These are phyloP conservation scores for Agrocybe chaxingu DNA, from an alignment of 768 basidiomycete species.

Conservation along the genomic window DNA sequence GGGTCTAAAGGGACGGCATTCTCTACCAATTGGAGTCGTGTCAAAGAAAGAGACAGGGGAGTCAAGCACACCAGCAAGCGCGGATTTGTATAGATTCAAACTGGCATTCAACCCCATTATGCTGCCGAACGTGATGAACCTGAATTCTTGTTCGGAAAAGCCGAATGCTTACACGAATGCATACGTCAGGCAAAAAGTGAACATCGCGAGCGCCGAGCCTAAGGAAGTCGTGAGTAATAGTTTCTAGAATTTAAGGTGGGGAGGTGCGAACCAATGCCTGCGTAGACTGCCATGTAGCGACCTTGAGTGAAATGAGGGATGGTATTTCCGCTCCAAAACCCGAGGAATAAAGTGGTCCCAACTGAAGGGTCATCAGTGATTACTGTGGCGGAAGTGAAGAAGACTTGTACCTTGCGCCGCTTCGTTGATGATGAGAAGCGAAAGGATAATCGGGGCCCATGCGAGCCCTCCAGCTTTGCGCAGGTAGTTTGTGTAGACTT, in stretches of 20 bases:
- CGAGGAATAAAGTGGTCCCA: slow-evolving; percentile 64
- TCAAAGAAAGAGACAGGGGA: slow-evolving; percentile 72
- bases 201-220: slow-evolving; percentile 49
- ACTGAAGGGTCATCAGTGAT: slow-evolving; percentile 30
- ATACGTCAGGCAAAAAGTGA: slow-evolving; percentile 47
- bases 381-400: neutral
- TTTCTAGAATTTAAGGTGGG: neutral
- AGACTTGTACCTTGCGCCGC: slow-evolving; percentile 40
- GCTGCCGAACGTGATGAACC: slow-evolving; percentile 19
- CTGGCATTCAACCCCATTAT: slow-evolving; percentile 37
- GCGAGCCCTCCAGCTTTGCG: slow-evolving; percentile 42
- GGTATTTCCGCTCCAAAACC: slow-evolving; percentile 65
- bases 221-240: neutral
- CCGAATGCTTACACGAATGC: slow-evolving; percentile 41
- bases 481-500: slow-evolving; percentile 47
- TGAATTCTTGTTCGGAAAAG: neutral
- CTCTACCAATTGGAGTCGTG: slow-evolving; percentile 60
- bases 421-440: slow-evolving; percentile 45
- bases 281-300: slow-evolving; percentile 66
- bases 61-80: slow-evolving; percentile 52
- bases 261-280: slow-evolving; percentile 33
- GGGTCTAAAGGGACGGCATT: neutral
- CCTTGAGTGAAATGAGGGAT: slow-evolving; percentile 55
- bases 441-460: slow-evolving; percentile 44
- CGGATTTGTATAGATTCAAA: slow-evolving; percentile 51